Evolutionary conservation across 2,329 filamentous ascomycete genomes (phyloP).

Genomic region (Sphaerostilbella broomeana): DNA sequence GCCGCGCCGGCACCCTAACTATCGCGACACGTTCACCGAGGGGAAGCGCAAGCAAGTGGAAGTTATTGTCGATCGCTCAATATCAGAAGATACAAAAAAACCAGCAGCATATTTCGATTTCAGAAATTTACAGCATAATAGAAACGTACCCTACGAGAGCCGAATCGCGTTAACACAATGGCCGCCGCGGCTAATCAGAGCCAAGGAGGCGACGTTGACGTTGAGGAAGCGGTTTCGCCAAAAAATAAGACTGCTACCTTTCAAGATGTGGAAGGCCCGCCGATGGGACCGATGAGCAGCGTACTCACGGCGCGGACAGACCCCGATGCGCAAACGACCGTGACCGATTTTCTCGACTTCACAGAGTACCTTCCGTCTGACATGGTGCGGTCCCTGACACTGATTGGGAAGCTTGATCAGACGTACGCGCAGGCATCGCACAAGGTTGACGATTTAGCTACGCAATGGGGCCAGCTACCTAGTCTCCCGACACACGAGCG

Average conservation of each 20-base stretch:
- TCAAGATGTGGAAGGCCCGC: conserved; percentile 19
- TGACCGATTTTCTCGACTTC: conserved; percentile 63
- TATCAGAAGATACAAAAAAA: no score
- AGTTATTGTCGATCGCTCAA: no score
- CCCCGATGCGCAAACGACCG: conserved; percentile 62
- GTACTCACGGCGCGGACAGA: conserved; percentile 49
- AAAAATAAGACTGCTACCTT: conserved; percentile 22
- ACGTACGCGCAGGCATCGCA: conserved; percentile 50
- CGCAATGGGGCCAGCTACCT: conserved; percentile 50
- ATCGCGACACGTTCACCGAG: conserved; percentile 8
- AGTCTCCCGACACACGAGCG: conserved; percentile 40
- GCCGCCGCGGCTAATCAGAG: conserved; percentile 17
- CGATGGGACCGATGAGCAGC: conserved; percentile 30
- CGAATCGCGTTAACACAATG: conserved; percentile 16
- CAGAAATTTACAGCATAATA: no score
- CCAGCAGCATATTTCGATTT: no score
- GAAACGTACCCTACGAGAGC: background rate
- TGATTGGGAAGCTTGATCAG: conserved; percentile 58
- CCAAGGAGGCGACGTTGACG: conserved; percentile 16
- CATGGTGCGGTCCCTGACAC: conserved; percentile 56
- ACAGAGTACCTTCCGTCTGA: conserved; percentile 64
- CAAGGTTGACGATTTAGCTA: conserved; percentile 50
- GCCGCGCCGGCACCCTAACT: background rate
- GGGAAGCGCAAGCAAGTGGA: conserved; percentile 8
- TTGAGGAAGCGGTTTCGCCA: conserved; percentile 23